Percentiles rank a stretch among this genome's conserved stretches.
These are phyloP conservation scores for Diaporthe velutina DNA, from an alignment of 2,329 filamentous ascomycete genomes.

Conservation along the genomic window DNA sequence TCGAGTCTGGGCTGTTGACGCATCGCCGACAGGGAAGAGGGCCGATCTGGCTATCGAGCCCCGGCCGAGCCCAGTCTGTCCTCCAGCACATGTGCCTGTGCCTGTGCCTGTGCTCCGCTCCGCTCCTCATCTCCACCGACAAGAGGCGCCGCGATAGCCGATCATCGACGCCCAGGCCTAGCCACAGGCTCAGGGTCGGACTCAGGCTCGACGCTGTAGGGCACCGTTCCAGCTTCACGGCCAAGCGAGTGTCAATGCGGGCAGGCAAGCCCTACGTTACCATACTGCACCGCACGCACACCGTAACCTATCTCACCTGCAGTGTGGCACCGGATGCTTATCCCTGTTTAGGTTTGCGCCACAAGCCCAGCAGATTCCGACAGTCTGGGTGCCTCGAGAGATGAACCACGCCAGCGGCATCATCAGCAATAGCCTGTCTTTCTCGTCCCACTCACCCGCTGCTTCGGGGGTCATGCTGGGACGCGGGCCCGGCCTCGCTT, in stretches of 20 bases:
- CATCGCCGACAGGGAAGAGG: conserved; percentile 3
- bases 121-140: conserved; percentile 14
- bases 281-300: conserved; percentile 3
- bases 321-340: conserved; percentile 39
- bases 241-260: conserved; percentile 30
- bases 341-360: conserved; percentile 39
- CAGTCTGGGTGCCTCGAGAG: conserved; percentile 30
- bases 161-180: background rate
- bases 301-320: conserved; percentile 33
- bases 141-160: conserved; percentile 23
- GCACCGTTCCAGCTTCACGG: conserved; percentile 8
- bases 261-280: conserved; percentile 28
- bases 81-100: background rate
- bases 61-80: background rate
- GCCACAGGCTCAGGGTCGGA: background rate
- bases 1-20: conserved; percentile 20
- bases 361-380: conserved; percentile 36
- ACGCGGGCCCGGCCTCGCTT: conserved; percentile 22
- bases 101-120: conserved; percentile 2
- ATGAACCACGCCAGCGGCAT: conserved; percentile 28
- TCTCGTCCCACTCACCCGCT: conserved; percentile 6
- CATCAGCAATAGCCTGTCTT: conserved; percentile 17
- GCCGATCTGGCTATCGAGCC: background rate
- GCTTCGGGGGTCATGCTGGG: conserved; percentile 4
- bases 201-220: background rate